These are phyloP conservation scores for Penicillium manginii DNA, from an alignment of 495 filamentous ascomycete species.

Conservation along the genomic window DNA sequence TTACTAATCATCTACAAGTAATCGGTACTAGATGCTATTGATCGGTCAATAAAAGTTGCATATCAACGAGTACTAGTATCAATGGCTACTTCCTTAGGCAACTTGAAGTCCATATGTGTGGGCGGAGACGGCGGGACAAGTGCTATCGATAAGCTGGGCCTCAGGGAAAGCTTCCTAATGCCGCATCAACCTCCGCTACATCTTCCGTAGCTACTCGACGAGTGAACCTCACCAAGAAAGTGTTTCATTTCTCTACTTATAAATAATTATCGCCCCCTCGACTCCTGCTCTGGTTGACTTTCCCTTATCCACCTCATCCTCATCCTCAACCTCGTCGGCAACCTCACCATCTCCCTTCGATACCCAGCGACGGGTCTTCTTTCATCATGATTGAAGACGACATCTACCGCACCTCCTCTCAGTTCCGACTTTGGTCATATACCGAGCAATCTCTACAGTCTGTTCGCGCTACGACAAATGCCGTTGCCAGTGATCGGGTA, in stretches of 20 bases:
- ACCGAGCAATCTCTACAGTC: constrained; percentile 69
- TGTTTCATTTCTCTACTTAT: too few species aligned
- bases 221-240: not conserved
- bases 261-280: not conserved
- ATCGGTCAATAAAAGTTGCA: too few species aligned
- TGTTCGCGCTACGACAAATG: constrained; percentile 76
- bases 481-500: constrained; percentile 71
- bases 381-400: constrained; percentile 76
- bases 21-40: not conserved
- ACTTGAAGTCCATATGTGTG: too few species aligned
- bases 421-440: constrained; percentile 94
- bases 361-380: not conserved
- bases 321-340: not conserved
- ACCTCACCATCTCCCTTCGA: not conserved
- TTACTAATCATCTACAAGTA: not conserved
- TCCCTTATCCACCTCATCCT: not conserved
- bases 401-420: constrained; percentile 86
- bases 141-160: not conserved
- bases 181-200: not conserved
- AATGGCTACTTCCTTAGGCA: too few species aligned
- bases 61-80: too few species aligned
- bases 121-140: too few species aligned
- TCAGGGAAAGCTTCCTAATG: not conserved
- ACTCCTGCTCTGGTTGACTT: not conserved
- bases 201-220: not conserved